phyloP scores from a whole-genome alignment of 345 rosid species.

The Barbarea vulgaris region DNA sequence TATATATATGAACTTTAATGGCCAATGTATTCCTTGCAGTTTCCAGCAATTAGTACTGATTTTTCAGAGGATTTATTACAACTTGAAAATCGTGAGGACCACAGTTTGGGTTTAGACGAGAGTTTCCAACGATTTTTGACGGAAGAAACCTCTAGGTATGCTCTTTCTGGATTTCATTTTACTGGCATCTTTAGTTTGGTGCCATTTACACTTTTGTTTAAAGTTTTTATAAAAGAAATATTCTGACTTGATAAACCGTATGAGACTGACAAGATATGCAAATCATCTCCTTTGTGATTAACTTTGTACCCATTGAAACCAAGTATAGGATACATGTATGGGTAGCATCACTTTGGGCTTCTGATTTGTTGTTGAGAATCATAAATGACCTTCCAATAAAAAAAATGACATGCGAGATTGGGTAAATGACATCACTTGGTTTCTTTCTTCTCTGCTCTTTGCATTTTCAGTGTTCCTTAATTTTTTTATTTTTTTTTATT shows the following conservation, averaged over 20 bases:
- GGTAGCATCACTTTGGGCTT: slow-evolving; percentile 14
- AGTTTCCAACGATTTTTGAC: slow-evolving; percentile 60
- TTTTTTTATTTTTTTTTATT: not conserved
- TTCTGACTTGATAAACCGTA: slow-evolving; percentile 6
- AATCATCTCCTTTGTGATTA: slow-evolving; percentile 3
- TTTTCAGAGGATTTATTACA: slow-evolving; percentile 58
- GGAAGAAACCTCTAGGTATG: slow-evolving; percentile 66
- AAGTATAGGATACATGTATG: slow-evolving; percentile 10
- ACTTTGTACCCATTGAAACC: slow-evolving; percentile 16
- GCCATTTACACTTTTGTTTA: not conserved
- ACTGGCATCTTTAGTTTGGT: slow-evolving; percentile 11
- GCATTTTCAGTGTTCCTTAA: not conserved
- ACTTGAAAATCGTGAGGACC: slow-evolving; percentile 63
- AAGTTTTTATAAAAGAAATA: not conserved
- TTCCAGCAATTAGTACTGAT: slow-evolving; percentile 65
- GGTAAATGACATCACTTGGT: not conserved
- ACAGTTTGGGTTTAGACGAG: slow-evolving; percentile 55
- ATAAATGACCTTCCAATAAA: slow-evolving; percentile 16
- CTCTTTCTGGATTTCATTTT: slow-evolving; percentile 12
- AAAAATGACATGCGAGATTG: slow-evolving; percentile 12
- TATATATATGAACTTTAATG: slow-evolving; percentile 11
- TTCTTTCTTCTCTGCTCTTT: slow-evolving; percentile 21
- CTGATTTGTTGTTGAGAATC: slow-evolving; percentile 19
- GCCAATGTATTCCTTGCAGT: slow-evolving; percentile 59
- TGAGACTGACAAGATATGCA: slow-evolving; percentile 5